Percentiles rank a stretch among this genome's conserved stretches.
Conservation (phyloP, 2,329 filamentous ascomycete species). For the Thermothelomyces thermophilus region DNA sequence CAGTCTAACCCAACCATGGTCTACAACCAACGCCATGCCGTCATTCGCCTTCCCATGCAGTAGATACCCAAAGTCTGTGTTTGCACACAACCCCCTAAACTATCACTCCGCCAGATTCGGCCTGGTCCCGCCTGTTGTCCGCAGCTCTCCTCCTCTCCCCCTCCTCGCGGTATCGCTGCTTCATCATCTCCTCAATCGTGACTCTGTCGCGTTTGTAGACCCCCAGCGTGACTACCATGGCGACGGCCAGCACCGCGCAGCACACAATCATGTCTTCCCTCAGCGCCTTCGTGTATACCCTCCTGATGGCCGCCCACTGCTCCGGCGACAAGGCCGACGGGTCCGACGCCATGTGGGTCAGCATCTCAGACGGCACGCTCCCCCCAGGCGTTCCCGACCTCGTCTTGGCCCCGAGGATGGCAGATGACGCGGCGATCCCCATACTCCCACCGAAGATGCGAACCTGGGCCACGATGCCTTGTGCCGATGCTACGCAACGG, state of each 20-base stretch:
- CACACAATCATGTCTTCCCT: conserved; percentile 42
- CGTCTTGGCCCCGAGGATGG: conserved; percentile 35
- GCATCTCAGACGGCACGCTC: conserved; percentile 27
- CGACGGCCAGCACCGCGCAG: conserved; percentile 35
- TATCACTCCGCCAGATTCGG: neutral
- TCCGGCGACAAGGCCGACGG: conserved; percentile 23
- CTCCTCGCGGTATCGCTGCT: conserved; percentile 25
- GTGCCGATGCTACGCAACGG: conserved; percentile 41
- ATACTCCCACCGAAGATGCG: conserved; percentile 49
- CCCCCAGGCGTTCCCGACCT: conserved; percentile 26
- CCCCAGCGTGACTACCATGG: conserved; percentile 35
- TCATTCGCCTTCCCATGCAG: neutral
- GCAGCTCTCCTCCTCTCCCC: conserved; percentile 16
- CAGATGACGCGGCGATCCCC: conserved; percentile 47
- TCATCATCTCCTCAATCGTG: conserved; percentile 26
- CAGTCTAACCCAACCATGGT: too few species aligned
- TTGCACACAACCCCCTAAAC: neutral
- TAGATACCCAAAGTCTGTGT: neutral
- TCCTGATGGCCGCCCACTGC: conserved; percentile 31
- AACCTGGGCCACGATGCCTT: conserved; percentile 46
- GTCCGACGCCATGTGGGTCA: conserved; percentile 21
- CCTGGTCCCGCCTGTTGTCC: neutral
- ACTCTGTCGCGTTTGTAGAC: conserved; percentile 33
- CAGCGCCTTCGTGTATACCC: conserved; percentile 40
- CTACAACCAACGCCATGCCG: too few species aligned